Evolutionary conservation across 305 asterid species (phyloP), one percentile per base, ranked within the genome.

Genomic region (Plantago lanceolata): DNA sequence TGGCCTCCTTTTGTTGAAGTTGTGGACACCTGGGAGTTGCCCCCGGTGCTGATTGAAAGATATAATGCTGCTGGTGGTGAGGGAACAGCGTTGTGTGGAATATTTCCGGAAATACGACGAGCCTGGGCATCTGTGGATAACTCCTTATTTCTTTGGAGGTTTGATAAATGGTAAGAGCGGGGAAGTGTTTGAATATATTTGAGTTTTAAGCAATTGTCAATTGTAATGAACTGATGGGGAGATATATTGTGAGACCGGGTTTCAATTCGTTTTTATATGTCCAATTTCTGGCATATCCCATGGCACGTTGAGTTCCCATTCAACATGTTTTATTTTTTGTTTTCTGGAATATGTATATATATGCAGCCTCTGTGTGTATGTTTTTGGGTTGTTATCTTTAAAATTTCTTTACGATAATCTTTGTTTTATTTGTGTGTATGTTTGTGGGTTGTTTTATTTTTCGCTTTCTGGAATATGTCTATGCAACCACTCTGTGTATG

Each of bases 61-160:
- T 90, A 89, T 68, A 90, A 87, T 81, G 78, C 85, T 59, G 90
- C 97, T 71, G 96, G 96, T 59, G 99, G 97, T 60, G 99, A 93
- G 68, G 99, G 99, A 73, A 90, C 95, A 33, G 95, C 99, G 64
- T 77, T 93, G 67, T 93, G 97, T 79, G 99, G 97, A 72, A 83
- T 93, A 73, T 93, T 93, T 79, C 92, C 99, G 18, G 97, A 93
- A 77, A 85, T 93, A 68, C 84, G 89, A 28, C 80, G 99, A 68
- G 99, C 99, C 16, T 93, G 97, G 99, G 99, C 99, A 63, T 89
- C 99, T 3, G 97, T 93, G 61, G 99, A 93, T 70, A 88, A 89
- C 80, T 82, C 96, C 28, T 77, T 90, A 67, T 90, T 85, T 73
- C 88, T 93, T 68, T 93, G 99, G 99, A 82, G 99, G 58, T 93